Evolutionary conservation across 257 asterid genomes (phyloP).

Genomic region (Nicotiana obtusifolia): DNA sequence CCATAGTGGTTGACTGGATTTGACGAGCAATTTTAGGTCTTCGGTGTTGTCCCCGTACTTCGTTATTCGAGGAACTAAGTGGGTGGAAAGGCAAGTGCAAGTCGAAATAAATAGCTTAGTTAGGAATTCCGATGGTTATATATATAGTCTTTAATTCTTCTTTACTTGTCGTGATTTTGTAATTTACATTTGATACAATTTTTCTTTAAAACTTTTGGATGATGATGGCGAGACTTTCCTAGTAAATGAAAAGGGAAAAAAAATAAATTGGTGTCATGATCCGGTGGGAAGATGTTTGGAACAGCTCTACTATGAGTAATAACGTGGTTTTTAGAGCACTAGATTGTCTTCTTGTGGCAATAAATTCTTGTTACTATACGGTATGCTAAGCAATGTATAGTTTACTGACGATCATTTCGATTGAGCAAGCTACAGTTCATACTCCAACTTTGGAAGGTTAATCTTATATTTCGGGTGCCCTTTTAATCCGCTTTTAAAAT

Average conservation of each 20-base stretch:
- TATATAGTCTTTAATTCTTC: not conserved
- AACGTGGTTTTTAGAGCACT: not conserved
- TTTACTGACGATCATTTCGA: too few species aligned
- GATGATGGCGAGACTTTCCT: not conserved
- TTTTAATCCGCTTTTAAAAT: too few species aligned
- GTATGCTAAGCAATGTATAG: too few species aligned
- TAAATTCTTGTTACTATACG: too few species aligned
- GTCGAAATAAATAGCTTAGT: not conserved
- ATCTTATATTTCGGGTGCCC: too few species aligned
- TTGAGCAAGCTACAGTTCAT: too few species aligned
- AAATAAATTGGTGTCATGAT: not conserved
- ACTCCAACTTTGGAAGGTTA: too few species aligned
- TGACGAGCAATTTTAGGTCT: not conserved
- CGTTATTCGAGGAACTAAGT: not conserved
- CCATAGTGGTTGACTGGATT: not conserved
- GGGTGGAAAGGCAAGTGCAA: not conserved
- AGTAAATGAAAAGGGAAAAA: not conserved
- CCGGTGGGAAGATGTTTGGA: not conserved
- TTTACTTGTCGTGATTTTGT: not conserved
- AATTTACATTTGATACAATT: not conserved
- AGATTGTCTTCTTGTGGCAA: too few species aligned
- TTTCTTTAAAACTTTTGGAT: not conserved
- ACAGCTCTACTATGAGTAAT: too few species aligned
- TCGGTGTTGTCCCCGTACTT: not conserved
- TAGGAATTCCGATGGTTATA: not conserved